Conservation (phyloP, 2,329 filamentous ascomycete genomes). For the Cadophora sp. region DNA sequence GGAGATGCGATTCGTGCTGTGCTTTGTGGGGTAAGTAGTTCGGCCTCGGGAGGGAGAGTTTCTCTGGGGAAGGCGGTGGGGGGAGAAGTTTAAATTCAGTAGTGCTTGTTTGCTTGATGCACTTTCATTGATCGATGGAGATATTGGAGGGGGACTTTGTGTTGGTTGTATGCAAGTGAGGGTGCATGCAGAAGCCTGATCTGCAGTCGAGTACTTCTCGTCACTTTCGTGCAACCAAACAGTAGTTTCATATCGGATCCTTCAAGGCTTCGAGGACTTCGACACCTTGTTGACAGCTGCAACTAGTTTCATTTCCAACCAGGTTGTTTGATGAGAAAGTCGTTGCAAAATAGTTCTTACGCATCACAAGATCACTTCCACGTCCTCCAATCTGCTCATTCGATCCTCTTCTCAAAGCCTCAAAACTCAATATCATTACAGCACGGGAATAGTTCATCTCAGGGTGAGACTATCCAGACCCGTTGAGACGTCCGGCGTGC, state of each 20-base stretch:
- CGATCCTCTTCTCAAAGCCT: background rate
- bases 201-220: background rate
- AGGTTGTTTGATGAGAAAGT: background rate
- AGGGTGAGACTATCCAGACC: background rate
- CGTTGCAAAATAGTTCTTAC: background rate
- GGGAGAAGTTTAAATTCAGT: background rate
- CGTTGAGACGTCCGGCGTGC: background rate
- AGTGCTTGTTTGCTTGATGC: background rate
- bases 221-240: background rate
- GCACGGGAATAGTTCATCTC: background rate
- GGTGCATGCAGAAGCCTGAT: background rate
- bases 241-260: constrained; percentile 2
- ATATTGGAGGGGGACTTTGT: background rate
- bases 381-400: background rate
- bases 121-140: background rate
- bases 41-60: background rate
- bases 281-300: background rate
- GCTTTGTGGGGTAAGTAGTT: background rate
- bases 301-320: background rate
- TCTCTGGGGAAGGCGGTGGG: background rate
- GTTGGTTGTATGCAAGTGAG: background rate
- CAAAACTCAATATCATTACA: background rate
- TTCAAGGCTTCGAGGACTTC: background rate
- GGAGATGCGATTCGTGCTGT: constrained; percentile 6
- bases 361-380: background rate